Evolutionary conservation across 2,329 filamentous ascomycete species (phyloP), one percentile per base, ranked within the genome.

Genomic region (Leptographium radiaticola): DNA sequence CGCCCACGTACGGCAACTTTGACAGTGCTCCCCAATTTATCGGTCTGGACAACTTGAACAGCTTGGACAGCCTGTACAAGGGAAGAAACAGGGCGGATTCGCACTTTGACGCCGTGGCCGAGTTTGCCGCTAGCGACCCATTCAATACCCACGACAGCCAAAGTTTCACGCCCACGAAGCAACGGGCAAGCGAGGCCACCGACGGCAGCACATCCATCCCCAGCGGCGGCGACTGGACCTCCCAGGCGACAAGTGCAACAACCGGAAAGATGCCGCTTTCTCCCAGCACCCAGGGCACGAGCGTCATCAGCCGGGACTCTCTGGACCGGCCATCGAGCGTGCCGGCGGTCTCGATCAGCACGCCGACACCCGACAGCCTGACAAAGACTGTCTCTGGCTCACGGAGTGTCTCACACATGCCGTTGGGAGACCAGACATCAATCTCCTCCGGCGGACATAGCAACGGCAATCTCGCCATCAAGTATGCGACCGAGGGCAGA

Each of bases 241-340:
- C 77, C 5, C 79, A 83, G 59, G 77, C 75, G 6, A 83, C 80
- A 15, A 82, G 78, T 60, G 79, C 79, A 10, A 80, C 79, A 2
- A 83, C 79, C 1, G 75, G 78, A 50, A 82, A 81, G 66, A 76
- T 81, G 75, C 79, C 80, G 4, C 67, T 83, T 39, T 83, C 80
- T 30, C 81, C 81, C 2, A 83, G 80, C 63, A 84, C 81, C 3
- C 74, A 81, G 62, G 81, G 80, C 42, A 84, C 81, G 18, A 84
- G 80, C 64, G 79, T 84, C 58, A 75, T 80, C 59, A 83, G 80
- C 65, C 73, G 74, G 53, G 77, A 81, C 45, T 81, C 78, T 9
- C 62, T 74, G 53, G 79, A 81, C 48, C 72, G 72, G 18, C 70
- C 71, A 4, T 63, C 67, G 40, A 73, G 71, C 58, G 67, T 75